Base-by-base conservation (phyloP, 2,329 filamentous ascomycete species). In the Xylariaceae sp. region DNA sequence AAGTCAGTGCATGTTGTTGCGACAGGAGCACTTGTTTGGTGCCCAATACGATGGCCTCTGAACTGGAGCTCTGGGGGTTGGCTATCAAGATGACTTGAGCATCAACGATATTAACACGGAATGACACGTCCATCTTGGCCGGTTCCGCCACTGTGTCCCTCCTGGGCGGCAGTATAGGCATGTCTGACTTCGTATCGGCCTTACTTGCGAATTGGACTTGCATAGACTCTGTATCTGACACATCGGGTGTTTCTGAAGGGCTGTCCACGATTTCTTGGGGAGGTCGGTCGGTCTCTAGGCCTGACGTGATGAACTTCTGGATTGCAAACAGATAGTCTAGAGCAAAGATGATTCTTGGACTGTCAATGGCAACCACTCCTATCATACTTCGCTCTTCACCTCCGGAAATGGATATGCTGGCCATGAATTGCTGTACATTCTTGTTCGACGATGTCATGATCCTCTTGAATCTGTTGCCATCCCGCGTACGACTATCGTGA, bases 361-460 rank as follows among this genome's bases (percentile, higher is more conserved):
- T 99, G 63, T 99, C 94, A 53, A 99, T 84, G 0, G 91, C 96
- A 49, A 96, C 81, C 69, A 99, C 87, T 1, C 89, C 90, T 62
- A 97, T 95, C 48, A 97, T 70, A 65, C 85, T 89, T 52, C 84
- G 83, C 38, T 96, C 87, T 32, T 83, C 75, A 3, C 90, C 90
- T 14, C 90, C 89, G 0, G 91, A 90, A 69, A 99, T 95, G 0
- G 91, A 95, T 4, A 99, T 75, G 65, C 88, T 96, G 15, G 94
- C 94, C 94, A 99, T 99, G 63, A 99, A 91, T 61, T 99, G 95
- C 67, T 97, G 91, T 41, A 94, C 90, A 48, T 91, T 87, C 59
- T 90, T 92, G 68, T 96, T 97, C 63, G 91, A 90, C 48, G 95
- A 85, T 1, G 91, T 91, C 94, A 99, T 97, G 71, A 99, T 96